Conservation (phyloP, 2,329 filamentous ascomycete genomes). For the Scleromitrula shiraiana region DNA sequence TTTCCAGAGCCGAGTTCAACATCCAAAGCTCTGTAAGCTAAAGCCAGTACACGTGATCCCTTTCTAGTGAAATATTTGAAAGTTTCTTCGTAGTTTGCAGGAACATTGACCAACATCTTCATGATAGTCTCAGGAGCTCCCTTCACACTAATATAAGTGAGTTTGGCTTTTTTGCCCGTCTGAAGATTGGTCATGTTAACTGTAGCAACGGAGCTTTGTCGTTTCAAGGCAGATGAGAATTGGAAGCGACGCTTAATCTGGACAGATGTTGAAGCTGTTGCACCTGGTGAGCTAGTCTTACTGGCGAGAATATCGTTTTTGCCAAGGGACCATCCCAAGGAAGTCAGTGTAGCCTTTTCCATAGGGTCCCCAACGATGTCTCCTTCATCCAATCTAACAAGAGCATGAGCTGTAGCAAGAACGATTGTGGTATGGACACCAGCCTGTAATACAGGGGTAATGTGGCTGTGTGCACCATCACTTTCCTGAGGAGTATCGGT, state of each 20-base stretch:
- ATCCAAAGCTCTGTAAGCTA: constrained; percentile 84
- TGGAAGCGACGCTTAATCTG: constrained; percentile 97
- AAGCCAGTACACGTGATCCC: constrained; percentile 84
- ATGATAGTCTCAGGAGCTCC: constrained; percentile 95
- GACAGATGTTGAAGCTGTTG: constrained; percentile 61
- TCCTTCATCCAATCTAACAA: constrained; percentile 94
- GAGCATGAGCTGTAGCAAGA: constrained; percentile 85
- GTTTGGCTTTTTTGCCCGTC: constrained; percentile 67
- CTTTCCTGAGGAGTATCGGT: constrained; percentile 58
- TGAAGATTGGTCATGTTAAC: constrained; percentile 64
- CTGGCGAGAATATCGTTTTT: constrained; percentile 76
- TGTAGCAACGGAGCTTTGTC: constrained; percentile 88
- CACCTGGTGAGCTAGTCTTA: constrained; percentile 44
- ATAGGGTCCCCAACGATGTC: constrained; percentile 97
- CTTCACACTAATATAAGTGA: constrained; percentile 92
- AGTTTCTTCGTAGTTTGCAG: constrained; percentile 89
- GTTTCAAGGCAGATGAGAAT: constrained; percentile 92
- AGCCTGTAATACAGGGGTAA: constrained; percentile 63
- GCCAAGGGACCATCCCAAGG: constrained; percentile 88
- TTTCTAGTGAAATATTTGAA: constrained; percentile 97
- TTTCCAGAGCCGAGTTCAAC: constrained; percentile 72
- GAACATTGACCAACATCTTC: constrained; percentile 79
- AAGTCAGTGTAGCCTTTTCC: constrained; percentile 90
- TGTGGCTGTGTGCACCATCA: constrained; percentile 75
- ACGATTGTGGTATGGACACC: constrained; percentile 83